Base-by-base conservation (phyloP, 257 asterid genomes). In the Solanum chaucha region DNA sequence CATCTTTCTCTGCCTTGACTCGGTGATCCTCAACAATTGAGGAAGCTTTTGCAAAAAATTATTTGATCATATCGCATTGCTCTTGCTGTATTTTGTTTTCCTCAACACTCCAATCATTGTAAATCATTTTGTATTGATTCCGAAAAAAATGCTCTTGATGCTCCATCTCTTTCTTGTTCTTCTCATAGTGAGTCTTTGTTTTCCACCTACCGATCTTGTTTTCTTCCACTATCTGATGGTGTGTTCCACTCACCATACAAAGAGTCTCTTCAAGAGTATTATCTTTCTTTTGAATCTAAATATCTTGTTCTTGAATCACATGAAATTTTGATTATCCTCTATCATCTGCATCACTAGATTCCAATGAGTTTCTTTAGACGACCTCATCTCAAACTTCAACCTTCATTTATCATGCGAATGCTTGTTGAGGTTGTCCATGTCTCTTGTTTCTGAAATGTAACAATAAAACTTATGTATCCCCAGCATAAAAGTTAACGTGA, bases 231-330 rank as follows among this genome's bases (percentile, higher is more conserved):
- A 4, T 55, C 38, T 38, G n/a, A n/a, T 7, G 30, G 34, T 38
- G 58, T 6, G 8, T 84, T 46, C 8, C 80, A 87, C 75, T 36
- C 28, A 73, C 36, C 10, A 55, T 3, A 55, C 20, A 68, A 38
- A 67, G 20, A 83, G 55, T 24, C n/a, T 24, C 32, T 83, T 83
- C 78, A 26, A 83, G 85, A 58, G 85, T 78, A 34, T 83, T 71
- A n/a, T 51, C 61, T 36, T 59, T 87, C 28, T 14, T 72, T 32
- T 72, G 67, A 28, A 38, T 67, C 59, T 71, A 83, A 17, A 10
- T 77, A 11, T 28, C 87, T 87, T 70, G 22, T 73, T 26, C 87
- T 87, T 87, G 78, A 83, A 83, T 51, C 61, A 83, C 12, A 58
- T 71, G 48, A 87, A 80, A 46, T 83, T 34, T 20, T 83, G 70